Percentiles rank a stretch among this genome's conserved stretches.
phyloP scores from a whole-genome alignment of 73 alveolate species.

The Tetrahymena borealis region DNA sequence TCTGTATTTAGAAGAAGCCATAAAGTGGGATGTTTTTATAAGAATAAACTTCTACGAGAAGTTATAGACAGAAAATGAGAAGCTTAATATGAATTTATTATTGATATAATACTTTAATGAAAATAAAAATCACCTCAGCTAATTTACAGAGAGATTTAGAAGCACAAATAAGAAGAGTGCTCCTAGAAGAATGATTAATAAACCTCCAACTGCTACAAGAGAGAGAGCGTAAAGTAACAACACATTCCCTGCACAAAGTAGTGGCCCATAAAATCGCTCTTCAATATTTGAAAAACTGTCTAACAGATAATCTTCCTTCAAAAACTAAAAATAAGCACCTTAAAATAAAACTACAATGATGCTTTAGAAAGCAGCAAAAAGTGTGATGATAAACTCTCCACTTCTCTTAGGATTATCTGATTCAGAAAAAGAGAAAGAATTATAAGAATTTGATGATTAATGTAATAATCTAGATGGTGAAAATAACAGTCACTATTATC shows the following conservation, averaged over 20 bases:
- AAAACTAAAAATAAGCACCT: neutral
- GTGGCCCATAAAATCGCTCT: neutral
- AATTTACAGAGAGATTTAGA: neutral
- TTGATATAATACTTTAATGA: neutral
- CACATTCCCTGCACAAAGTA: no score
- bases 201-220: neutral
- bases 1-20: neutral
- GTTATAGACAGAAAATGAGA: neutral
- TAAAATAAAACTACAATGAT: neutral
- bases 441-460: no score
- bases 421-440: neutral
- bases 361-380: neutral
- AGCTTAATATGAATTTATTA: neutral
- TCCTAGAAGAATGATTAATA: neutral
- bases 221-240: neutral
- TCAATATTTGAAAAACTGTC: neutral
- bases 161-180: neutral
- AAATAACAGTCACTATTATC: neutral
- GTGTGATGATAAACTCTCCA: neutral
- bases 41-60: neutral
- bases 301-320: neutral
- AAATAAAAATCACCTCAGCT: neutral
- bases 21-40: neutral
- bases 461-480: neutral
- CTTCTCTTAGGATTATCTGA: neutral